A percentile compares a stretch with the other conserved stretches of the same genome.
phyloP scores from a whole-genome alignment of 2,329 filamentous ascomycete species.

The Ophiostoma tasmaniense region DNA sequence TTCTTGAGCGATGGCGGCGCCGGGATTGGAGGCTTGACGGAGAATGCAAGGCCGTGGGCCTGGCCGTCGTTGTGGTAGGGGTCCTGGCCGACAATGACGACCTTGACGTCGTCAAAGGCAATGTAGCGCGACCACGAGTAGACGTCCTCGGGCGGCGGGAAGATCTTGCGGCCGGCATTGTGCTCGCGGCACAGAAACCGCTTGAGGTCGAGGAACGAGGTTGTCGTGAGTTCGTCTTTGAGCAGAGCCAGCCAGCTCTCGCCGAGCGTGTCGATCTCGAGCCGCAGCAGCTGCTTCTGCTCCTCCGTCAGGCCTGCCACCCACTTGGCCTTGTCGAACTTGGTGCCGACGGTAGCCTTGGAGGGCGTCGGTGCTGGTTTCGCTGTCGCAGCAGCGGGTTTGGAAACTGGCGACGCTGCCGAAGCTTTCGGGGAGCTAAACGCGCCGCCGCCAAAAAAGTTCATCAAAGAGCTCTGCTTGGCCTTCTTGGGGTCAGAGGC shows the following conservation, averaged over 20 bases:
- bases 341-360: constrained; percentile 26
- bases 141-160: constrained; percentile 78
- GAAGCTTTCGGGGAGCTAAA: background rate
- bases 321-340: constrained; percentile 89
- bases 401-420: background rate
- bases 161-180: constrained; percentile 65
- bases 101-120: constrained; percentile 78
- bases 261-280: constrained; percentile 88
- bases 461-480: constrained; percentile 73
- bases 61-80: constrained; percentile 95
- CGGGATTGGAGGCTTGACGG: constrained; percentile 77
- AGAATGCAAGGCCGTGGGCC: constrained; percentile 94
- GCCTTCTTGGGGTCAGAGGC: constrained; percentile 57
- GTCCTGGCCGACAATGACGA: constrained; percentile 90
- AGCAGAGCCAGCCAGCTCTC: constrained; percentile 85
- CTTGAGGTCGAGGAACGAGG: constrained; percentile 82
- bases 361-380: constrained; percentile 19
- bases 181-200: constrained; percentile 75
- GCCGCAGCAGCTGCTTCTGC: constrained; percentile 69
- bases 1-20: constrained; percentile 87
- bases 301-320: constrained; percentile 68
- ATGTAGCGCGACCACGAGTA: constrained; percentile 97
- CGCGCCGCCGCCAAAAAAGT: constrained; percentile 61
- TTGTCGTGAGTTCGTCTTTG: constrained; percentile 72
- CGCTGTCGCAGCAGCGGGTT: constrained; percentile 17